Percentiles rank a stretch among this genome's conserved stretches.
These are phyloP conservation scores for Oenanthe javanica DNA, from an alignment of 140 eudicot species.

Conservation along the genomic window DNA sequence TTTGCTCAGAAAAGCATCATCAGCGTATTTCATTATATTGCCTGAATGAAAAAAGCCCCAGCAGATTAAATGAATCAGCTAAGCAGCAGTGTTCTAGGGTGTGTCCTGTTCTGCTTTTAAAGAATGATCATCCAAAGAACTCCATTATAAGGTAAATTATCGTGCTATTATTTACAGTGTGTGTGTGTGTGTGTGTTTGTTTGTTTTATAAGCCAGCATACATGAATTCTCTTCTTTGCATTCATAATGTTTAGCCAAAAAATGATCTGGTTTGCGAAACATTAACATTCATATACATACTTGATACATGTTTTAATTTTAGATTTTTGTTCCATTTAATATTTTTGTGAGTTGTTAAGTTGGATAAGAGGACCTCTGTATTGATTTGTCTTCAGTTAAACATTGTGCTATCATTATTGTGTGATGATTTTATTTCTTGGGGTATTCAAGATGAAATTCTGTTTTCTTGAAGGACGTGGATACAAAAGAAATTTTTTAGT, in stretches of 20 bases:
- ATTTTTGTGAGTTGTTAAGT: neutral
- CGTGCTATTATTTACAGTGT: neutral
- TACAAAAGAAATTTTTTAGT: neutral
- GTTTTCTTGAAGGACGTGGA: neutral
- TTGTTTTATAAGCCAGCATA: neutral
- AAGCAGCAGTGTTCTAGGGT: slow-evolving; percentile 34
- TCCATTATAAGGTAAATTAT: slow-evolving; percentile 51
- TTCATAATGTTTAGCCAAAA: neutral
- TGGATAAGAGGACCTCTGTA: neutral
- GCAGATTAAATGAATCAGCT: slow-evolving; percentile 20
- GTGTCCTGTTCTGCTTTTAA: slow-evolving; percentile 76
- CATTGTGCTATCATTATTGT: neutral
- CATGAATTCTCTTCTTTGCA: neutral
- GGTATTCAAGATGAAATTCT: neutral
- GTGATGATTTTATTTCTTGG: neutral
- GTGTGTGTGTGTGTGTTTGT: neutral
- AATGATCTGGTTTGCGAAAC: neutral
- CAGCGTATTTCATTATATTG: slow-evolving; percentile 43
- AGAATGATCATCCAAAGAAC: slow-evolving; percentile 27
- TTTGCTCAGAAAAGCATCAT: slow-evolving; percentile 58
- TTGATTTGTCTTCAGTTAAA: neutral
- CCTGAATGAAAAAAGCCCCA: slow-evolving; percentile 29
- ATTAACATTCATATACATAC: neutral
- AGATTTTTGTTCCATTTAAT: neutral
- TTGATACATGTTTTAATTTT: neutral